These are phyloP conservation scores for Spinacia oleracea DNA, from an alignment of 179 eudicot species.

Conservation along the genomic window DNA sequence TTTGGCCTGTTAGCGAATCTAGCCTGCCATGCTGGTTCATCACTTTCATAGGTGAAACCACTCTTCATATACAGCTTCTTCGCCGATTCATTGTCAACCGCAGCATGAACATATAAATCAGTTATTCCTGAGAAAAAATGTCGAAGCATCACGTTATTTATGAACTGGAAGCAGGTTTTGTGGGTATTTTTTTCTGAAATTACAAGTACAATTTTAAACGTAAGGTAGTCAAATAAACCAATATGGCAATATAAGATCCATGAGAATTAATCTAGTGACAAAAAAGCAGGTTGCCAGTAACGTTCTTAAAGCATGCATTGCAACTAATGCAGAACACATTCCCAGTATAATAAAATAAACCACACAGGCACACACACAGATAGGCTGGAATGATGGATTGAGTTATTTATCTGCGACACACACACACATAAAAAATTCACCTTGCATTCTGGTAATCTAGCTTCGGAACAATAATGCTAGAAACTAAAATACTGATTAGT, in stretches of 20 bases:
- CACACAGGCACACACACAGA: too few relatives aligned
- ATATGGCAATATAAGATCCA: neutral
- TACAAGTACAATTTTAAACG: neutral
- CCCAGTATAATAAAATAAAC: too few relatives aligned
- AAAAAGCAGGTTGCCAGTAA: neutral
- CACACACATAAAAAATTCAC: neutral
- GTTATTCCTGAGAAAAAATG: conserved; percentile 31
- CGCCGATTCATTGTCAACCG: conserved; percentile 79
- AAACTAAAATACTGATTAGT: neutral
- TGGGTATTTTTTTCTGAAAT: neutral
- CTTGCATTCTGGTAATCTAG: neutral
- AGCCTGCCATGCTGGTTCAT: conserved; percentile 87
- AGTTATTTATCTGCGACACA: neutral
- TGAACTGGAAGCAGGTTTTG: neutral
- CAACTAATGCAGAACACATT: neutral
- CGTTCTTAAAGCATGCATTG: neutral
- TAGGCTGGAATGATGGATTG: neutral
- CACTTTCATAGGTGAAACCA: conserved; percentile 76
- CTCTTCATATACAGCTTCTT: conserved; percentile 74
- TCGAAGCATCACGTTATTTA: conserved; percentile 11
- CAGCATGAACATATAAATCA: conserved; percentile 80
- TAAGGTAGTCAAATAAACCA: neutral
- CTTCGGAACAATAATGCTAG: neutral
- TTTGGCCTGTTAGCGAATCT: conserved; percentile 74
- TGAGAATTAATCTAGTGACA: neutral